A percentile compares a stretch with the other conserved stretches of the same genome.
phyloP scores from a whole-genome alignment of 1,284 basidiomycete species.

The Sanghuangporus weigelae region DNA sequence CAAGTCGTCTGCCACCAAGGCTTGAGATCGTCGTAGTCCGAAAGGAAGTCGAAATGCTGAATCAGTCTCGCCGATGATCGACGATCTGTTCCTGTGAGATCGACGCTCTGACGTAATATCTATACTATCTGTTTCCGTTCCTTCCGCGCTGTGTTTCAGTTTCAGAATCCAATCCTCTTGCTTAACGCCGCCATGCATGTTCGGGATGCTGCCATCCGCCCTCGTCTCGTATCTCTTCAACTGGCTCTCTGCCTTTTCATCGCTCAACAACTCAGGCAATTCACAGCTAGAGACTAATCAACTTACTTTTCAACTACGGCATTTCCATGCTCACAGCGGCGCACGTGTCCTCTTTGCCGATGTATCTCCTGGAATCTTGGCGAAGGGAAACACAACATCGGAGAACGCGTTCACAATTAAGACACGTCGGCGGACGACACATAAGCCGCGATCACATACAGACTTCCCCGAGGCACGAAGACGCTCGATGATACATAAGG shows the following conservation, averaged over 20 bases:
- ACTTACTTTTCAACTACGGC: slow-evolving; percentile 52
- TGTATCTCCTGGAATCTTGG: slow-evolving; percentile 27
- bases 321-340: slow-evolving; percentile 46
- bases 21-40: neutral
- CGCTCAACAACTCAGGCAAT: neutral
- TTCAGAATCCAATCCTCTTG: neutral
- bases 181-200: neutral
- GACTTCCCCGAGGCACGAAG: slow-evolving; percentile 45
- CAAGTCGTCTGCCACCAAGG: neutral
- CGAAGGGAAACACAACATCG: slow-evolving; percentile 18
- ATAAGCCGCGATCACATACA: slow-evolving; percentile 47
- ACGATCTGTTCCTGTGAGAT: neutral
- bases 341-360: slow-evolving; percentile 61
- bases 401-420: slow-evolving; percentile 31
- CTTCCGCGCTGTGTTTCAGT: neutral
- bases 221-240: slow-evolving; percentile 7
- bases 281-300: neutral
- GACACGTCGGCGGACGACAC: slow-evolving; percentile 36
- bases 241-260: neutral
- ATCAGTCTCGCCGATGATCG: neutral
- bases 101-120: slow-evolving; percentile 2
- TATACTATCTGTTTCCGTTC: neutral
- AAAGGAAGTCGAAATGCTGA: neutral
- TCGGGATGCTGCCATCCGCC: slow-evolving; percentile 6
- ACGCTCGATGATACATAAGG: slow-evolving; percentile 43